Evolutionary conservation across 106 monocot species (phyloP), one percentile per base, ranked within the genome.

Genomic region (Phalaenopsis equestris): DNA sequence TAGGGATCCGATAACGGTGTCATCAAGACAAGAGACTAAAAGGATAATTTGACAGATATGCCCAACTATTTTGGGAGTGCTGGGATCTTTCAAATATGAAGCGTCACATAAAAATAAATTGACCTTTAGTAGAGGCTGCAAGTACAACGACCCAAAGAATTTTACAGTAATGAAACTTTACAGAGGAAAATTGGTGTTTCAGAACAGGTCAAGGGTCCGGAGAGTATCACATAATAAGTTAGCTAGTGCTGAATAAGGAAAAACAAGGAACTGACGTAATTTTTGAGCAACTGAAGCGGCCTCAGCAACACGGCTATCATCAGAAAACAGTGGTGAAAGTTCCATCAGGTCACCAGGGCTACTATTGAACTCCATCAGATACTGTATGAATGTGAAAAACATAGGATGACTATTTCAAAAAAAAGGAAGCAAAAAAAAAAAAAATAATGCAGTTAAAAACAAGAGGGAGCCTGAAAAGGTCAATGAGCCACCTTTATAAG

Each of bases 281-380:
- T 93, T 99, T 83, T 99, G 99, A 75, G 99, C 99, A 85, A 99
- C 80, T 82, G 94, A 95, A 87, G 99, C 99, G 83, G 99, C 99
- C 83, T 99, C 99, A 18, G 99, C 99, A 85, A 99, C 99, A 84
- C 99, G 93, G 84, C 95, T 95, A 61, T 99, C 99, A 86, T 99
- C 99, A 87, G 95, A 95, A 87, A 99, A 99, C 83, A 99, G 80
- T 79, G 99, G 83, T 79, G 99, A 99, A 84, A 99, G 88, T 81
- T 99, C 99, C 99, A 99, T 99, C 73, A 99, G 86, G 78, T 99
- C 99, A 56, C 99, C 99, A 77, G 93, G 95, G 55, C 90, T 99
- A 84, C 99, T 99, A 86, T 99, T 99, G 85, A 99, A 99, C 90
- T 99, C 99, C 99, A 99, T 99, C 83, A 99, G 86, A 82, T 99